Base-by-base conservation (phyloP, 805 yeast genomes). In the Candida boleticola region DNA sequence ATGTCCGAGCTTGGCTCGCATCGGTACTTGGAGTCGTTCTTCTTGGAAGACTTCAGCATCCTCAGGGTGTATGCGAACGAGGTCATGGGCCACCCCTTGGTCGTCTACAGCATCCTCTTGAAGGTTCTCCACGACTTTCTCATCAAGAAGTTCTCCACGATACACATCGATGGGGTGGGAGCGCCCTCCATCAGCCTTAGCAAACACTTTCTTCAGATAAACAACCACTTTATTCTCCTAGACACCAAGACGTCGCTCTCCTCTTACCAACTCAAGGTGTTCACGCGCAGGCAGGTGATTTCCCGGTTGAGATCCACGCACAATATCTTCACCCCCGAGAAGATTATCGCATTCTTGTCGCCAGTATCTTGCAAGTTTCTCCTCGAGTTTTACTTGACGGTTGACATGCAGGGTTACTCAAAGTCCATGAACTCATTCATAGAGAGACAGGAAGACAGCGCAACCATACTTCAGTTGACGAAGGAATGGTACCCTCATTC, bases 1-100 rank as follows among this genome's bases (percentile, higher is more conserved):
- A 7, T 23, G 11, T 7, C 10, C 7, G 11, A 7, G 27, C 10
- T 11, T 23, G 27, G 10, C 7, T 23, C 27, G 10, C 10, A 23
- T 10, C 18, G 18, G 9, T 44, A 46, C 19, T 30, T 33, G 34
- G 39, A 41, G 16, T 29, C 30, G 6, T 50, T 32, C 23, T 48
- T 17, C 34, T 30, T 46, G 26, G 63, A 60, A 42, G 62, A 59
- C 45, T 53, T 49, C 29, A 52, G 52, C 37, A 42, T 60, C 13
- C 29, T 57, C 9, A 37, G 58, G 26, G 34, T 60, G 2, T 60
- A 59, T 39, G 27, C 56, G n/a, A 52, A 54, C 19, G 42, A 48
- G 20, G 46, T 47, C 10, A 48, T 39, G 19, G 61, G 61, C 1
- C 55, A 51, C 39, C 53, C 52, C 1, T 35, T 44, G 17, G 17